Evolutionary conservation across 345 rosid genomes (phyloP), one percentile per base, ranked within the genome.

Genomic region (Geranium brycei): DNA sequence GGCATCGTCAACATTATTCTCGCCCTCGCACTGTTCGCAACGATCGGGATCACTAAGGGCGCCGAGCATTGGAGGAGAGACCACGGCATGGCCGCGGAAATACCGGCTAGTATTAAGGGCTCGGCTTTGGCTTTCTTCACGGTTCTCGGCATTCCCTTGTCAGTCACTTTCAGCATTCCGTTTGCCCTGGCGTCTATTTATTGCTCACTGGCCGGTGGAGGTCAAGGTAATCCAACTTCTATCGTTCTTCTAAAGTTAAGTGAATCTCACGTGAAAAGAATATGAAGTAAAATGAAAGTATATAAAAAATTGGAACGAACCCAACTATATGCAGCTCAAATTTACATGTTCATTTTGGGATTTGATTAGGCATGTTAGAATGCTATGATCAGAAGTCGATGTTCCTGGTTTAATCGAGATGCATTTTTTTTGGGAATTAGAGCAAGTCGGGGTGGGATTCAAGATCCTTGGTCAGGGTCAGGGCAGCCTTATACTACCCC

Each of bases 131-230:
- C 82, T 41, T 67, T 89, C 51, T 89, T 89, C 60, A 76, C 93
- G 0, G 65, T 86, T 11, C 53, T 87, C 69, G 98, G 98, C 13
- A 73, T 92, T 56, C 98, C 98, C 3, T 86, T 71, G 35, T 82
- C 97, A 17, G 97, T 92, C 66, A 89, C 91, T 60, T 87, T 51
- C 69, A 92, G 93, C 62, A 72, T 92, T 63, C 96, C 96, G 1
- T 92, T 86, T 66, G 98, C 98, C 63, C 51, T 92, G 83, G 95
- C 98, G 58, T 92, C 98, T 57, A 92, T 87, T 51, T 92, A 79
- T 69, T 87, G 81, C 28, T 68, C 68, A 23, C 47, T 64, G 10
- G 30, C 86, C 13, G 84, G 85, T 62, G 93, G 88, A 11, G 98
- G 98, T 66, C 98, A 92, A 89, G 98, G 98, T 83, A 73, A 57